phyloP scores from a whole-genome alignment of 805 yeast genomes.

The Candida railenensis region DNA sequence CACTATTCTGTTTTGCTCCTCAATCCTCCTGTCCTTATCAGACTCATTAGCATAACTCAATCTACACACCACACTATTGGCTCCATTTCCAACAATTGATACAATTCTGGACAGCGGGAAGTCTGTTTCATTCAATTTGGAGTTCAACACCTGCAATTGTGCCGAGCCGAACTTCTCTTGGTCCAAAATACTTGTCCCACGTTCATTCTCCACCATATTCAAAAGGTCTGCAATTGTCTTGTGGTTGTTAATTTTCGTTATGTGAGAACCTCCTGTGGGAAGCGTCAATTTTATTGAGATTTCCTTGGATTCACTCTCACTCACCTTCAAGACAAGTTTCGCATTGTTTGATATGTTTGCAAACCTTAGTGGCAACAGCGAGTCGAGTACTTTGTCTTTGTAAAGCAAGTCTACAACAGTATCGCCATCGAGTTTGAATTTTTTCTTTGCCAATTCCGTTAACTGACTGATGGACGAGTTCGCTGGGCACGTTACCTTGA shows the following conservation, averaged over 20 bases:
- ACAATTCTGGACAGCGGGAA: conserved; percentile 13
- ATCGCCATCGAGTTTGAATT: conserved; percentile 22
- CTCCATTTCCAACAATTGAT: conserved; percentile 18
- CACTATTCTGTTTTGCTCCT: conserved; percentile 22
- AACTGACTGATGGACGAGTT: conserved; percentile 30
- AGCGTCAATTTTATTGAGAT: conserved; percentile 18
- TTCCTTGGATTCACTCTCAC: not conserved
- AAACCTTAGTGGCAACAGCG: conserved; percentile 30
- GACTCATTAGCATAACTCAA: conserved; percentile 13
- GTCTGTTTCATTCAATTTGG: conserved; percentile 8
- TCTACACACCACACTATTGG: conserved; percentile 23
- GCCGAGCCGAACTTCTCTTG: not conserved
- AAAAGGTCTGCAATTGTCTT: conserved; percentile 20
- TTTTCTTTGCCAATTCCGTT: conserved; percentile 17
- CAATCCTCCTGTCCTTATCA: conserved; percentile 6
- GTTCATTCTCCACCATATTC: conserved; percentile 15
- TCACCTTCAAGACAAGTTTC: conserved; percentile 17
- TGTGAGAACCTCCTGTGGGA: conserved; percentile 1
- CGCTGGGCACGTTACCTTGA: conserved; percentile 26
- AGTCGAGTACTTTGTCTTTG: conserved; percentile 30
- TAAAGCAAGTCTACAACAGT: conserved; percentile 15
- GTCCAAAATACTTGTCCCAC: conserved; percentile 12
- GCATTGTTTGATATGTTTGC: conserved; percentile 33
- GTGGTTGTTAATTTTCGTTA: conserved; percentile 9
- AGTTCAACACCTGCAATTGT: conserved; percentile 16